Evolutionary conservation across 139 green algal genomes (phyloP), one percentile per base, ranked within the genome.

Genomic region (Bryopsis sp.): DNA sequence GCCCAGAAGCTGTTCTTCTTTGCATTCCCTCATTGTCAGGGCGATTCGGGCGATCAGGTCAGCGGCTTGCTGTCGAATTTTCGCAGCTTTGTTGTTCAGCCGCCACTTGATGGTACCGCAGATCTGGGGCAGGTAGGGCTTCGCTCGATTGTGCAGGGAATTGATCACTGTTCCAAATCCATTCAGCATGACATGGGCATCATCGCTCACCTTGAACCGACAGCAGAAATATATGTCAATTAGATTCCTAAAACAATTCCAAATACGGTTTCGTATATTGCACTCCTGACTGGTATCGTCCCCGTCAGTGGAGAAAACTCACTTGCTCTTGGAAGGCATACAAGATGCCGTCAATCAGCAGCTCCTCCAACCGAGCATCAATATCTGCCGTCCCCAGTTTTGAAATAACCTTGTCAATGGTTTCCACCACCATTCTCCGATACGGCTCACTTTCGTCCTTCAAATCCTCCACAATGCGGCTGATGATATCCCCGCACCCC

Each of bases 371-470:
- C 0, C 90, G 75, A 2, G 92, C 86, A 66, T 97, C 94, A 15
- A 99, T 86, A 79, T 99, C 94, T 7, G 87, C 82, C 0, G 87
- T 82, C 48, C 94, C 94, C 73, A 98, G 79, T 39, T 84, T 78
- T 5, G 68, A 72, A n/a, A 98, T 80, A 46, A 97, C 81, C 71
- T 86, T 94, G 79, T 97, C 91, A 64, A 97, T 89, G 8, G 91
- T 95, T 77, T 99, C 94, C 86, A 97, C 94, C 48, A 97, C 94
- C 92, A 97, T 97, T 64, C 85, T 82, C 2, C 92, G 78, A 84
- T 97, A 99, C 3, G 90, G 93, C 84, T 99, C 94, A 50, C 65
- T 86, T 87, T 99, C 94, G 67, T 99, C 94, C 84, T 99, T 99
- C 11, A 99, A 71, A 81, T 97, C 92, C 78, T 99, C 92, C 69